A percentile compares a stretch with the other conserved stretches of the same genome.
These are phyloP conservation scores for Exophiala aquamarina DNA, from an alignment of 2,329 filamentous ascomycete genomes.

Conservation along the genomic window DNA sequence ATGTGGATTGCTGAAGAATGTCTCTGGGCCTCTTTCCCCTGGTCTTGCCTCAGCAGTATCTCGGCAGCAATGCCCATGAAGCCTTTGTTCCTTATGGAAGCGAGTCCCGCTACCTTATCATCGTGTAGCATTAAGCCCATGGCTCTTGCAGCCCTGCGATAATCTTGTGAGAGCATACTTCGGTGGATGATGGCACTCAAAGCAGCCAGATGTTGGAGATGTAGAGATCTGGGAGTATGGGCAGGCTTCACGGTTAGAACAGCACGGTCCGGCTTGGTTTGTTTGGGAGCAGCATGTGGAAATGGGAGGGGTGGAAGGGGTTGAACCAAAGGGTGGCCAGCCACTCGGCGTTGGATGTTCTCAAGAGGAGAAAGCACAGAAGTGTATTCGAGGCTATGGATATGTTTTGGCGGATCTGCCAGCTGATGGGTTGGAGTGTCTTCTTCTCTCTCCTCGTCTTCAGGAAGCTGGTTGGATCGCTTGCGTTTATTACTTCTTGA, in stretches of 20 bases:
- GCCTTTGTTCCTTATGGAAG: conserved; percentile 69
- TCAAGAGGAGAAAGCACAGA: conserved; percentile 39
- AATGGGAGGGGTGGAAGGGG: conserved; percentile 42
- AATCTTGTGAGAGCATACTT: conserved; percentile 69
- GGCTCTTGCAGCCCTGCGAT: conserved; percentile 68
- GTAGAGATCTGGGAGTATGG: conserved; percentile 37
- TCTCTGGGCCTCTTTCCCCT: conserved; percentile 41
- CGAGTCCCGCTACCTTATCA: conserved; percentile 53
- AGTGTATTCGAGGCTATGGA: conserved; percentile 18
- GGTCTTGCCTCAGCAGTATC: conserved; percentile 63
- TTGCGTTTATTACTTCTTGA: conserved; percentile 34
- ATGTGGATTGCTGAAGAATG: background rate
- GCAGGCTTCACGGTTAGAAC: conserved; percentile 33
- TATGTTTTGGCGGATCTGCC: conserved; percentile 1
- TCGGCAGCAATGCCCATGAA: conserved; percentile 86
- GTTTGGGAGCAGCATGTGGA: conserved; percentile 35
- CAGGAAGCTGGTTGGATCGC: conserved; percentile 18
- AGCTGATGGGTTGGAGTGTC: too few relatives aligned
- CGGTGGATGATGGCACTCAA: conserved; percentile 70
- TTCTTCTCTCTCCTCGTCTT: conserved; percentile 5
- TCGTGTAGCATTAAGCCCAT: conserved; percentile 72
- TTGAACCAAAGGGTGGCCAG: conserved; percentile 39
- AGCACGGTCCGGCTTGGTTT: conserved; percentile 32
- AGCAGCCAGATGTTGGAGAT: conserved; percentile 60
- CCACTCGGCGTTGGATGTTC: conserved; percentile 43